Evolutionary conservation across 805 yeast genomes (phyloP).

Genomic region (Candida maltosa): DNA sequence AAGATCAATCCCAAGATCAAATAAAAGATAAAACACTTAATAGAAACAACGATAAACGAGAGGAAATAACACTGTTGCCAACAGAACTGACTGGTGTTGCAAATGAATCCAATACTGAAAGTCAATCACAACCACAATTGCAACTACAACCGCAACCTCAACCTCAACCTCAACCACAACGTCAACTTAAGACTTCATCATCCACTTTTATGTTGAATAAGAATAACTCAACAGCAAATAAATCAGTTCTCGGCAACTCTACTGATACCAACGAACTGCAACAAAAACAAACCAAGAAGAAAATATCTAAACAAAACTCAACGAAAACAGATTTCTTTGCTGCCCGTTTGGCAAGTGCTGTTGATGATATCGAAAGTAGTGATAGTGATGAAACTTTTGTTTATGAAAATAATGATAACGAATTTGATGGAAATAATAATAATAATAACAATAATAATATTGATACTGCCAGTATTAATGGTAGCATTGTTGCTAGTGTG

Average conservation of each 20-base stretch:
- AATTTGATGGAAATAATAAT: slow-evolving; percentile 14
- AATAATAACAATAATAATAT: slow-evolving; percentile 7
- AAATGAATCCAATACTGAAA: too few relatives aligned
- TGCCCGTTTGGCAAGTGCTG: slow-evolving; percentile 90
- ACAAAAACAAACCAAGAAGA: slow-evolving; percentile 21
- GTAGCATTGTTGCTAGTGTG: slow-evolving; percentile 5
- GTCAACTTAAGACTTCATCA: not conserved
- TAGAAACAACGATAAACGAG: too few relatives aligned
- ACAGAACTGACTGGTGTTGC: too few relatives aligned
- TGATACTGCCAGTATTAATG: slow-evolving; percentile 11
- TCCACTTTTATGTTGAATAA: slow-evolving; percentile 5
- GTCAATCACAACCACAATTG: not conserved
- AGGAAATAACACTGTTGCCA: too few relatives aligned
- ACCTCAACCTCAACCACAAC: slow-evolving; percentile 1
- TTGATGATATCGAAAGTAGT: slow-evolving; percentile 80
- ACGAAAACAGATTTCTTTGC: slow-evolving; percentile 92
- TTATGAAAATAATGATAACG: slow-evolving; percentile 58
- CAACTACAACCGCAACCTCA: not conserved
- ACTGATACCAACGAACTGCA: slow-evolving; percentile 12
- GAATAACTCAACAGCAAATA: slow-evolving; percentile 6
- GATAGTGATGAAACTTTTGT: slow-evolving; percentile 95
- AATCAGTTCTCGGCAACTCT: not conserved
- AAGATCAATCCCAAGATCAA: not conserved
- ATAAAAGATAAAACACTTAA: too few relatives aligned
- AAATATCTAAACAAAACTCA: slow-evolving; percentile 47